Base-by-base conservation (phyloP, 108 stramenopile genomes). In the Cyclotella sp. region DNA sequence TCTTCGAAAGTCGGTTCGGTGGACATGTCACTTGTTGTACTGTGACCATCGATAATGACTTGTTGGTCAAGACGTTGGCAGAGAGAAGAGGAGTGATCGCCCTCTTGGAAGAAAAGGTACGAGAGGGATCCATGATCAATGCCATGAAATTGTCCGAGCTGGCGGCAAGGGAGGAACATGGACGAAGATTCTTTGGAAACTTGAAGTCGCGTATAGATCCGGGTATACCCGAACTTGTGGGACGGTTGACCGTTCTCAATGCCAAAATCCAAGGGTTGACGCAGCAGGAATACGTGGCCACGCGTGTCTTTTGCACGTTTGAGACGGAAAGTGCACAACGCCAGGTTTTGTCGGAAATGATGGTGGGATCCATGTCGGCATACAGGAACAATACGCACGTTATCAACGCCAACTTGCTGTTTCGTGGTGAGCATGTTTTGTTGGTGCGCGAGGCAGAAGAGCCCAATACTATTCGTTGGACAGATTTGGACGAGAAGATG, bases 261-360 rank as follows among this genome's bases (percentile, higher is more conserved):
- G 84, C 86, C 44, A 83, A 77, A 63, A 88, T 93, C 24, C 84
- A 90, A 63, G 91, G 89, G 29, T 78, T 93, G 63, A 82, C 92
- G 15, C 91, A 93, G 53, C 83, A 85, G 52, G 74, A 88, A 11
- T 95, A 90, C 47, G 87, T 87, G 13, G 89, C 86, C 13, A 90
- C 88, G 14, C 82, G 85, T 28, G 92, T 97, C 8, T 97, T 93
- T 72, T 70, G 93, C 57, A 97, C 90, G 12, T 97, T 97, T 73
- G 94, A 95, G 72, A 93, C 87, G 21, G 94, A 97, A 83, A 76
- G 46, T 3, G 79, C 59, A 28, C 96, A 97, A 71, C 86, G 96
- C n/a, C 49, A 79, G 27, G 93, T 93, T 27, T 83, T 97, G 18
- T 52, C 77, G 18, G 66, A 70, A 29, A 84, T 97, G 72, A 74